Base-by-base conservation (phyloP, 2,329 filamentous ascomycete species). In the Fusarium denticulatum region DNA sequence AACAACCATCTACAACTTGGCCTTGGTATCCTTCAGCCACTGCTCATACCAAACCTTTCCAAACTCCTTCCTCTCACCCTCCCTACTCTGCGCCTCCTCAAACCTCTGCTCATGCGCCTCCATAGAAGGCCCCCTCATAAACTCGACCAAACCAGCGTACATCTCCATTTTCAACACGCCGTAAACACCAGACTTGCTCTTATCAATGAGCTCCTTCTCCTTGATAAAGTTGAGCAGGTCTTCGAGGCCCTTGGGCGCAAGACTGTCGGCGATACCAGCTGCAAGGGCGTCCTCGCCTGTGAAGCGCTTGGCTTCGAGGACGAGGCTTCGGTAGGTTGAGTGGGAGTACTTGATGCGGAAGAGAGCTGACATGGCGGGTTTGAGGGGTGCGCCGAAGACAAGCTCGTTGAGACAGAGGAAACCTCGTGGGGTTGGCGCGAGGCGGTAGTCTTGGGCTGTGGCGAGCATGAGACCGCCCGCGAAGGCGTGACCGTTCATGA, bases 351-450 rank as follows among this genome's bases (percentile, higher is more conserved):
- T 96, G 75, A 91, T 84, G 20, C 93, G 87, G 84, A 96, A 96
- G 72, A 96, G 89, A 55, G 86, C 85, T 60, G 88, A 88, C 93
- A 97, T 95, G 67, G 93, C 87, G 6, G 93, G 87, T 73, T 91
- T 88, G 40, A 96, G 87, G n/a, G 92, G 89, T 3, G 92, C 91
- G 58, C 94, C 93, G 70, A 96, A 92, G 74, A 95, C 91, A 20
- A 96, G 86, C 83, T 96, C 94, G 81, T 96, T 96, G 74, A 96
- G 84, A 82, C 94, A 96, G 43, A 93, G 81, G 82, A 90, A 95
- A n/a, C 94, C 94, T 26, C 88, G 86, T 4, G 86, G 79, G 1
- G 91, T 88, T 78, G 92, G 92, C 84, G 94, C 93, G 74, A 96
- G 86, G 34, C 94, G 89, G 84, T 96, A 96, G 83, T 96, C 93